Evolutionary conservation across 2,329 filamentous ascomycete genomes (phyloP).

Genomic region (Pseudocercospora crystallina): DNA sequence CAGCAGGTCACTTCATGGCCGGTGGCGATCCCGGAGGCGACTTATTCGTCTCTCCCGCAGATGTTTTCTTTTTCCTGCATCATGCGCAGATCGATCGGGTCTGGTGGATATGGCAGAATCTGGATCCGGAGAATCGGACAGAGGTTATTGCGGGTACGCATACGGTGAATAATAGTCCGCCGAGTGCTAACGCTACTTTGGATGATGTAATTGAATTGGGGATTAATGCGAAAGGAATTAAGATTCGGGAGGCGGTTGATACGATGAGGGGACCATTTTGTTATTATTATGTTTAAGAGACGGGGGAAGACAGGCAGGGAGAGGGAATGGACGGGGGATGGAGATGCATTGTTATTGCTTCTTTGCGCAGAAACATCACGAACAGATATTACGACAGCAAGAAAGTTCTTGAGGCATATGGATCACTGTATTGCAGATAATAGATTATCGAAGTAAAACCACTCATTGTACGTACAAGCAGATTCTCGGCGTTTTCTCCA

Average conservation of each 20-base stretch:
- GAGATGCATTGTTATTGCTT: too few species aligned
- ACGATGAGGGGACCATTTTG: constrained; percentile 21
- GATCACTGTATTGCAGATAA: too few species aligned
- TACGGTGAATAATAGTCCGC: not conserved
- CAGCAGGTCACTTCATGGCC: constrained; percentile 49
- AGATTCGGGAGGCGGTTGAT: constrained; percentile 19
- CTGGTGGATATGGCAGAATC: constrained; percentile 54
- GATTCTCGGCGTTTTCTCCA: too few species aligned
- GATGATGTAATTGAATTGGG: constrained; percentile 6
- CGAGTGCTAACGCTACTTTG: not conserved
- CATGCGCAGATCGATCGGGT: constrained; percentile 50
- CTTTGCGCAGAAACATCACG: too few species aligned
- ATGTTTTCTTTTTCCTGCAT: constrained; percentile 51
- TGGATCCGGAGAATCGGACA: constrained; percentile 30
- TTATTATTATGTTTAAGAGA: constrained; percentile 18
- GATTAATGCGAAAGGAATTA: constrained; percentile 10
- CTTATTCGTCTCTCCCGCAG: constrained; percentile 47
- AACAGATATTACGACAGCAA: too few species aligned
- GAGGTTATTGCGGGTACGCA: constrained; percentile 2
- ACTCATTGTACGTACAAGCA: too few species aligned
- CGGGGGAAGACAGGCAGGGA: too few species aligned
- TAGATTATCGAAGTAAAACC: too few species aligned
- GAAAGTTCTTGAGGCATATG: too few species aligned
- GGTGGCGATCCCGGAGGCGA: constrained; percentile 50
- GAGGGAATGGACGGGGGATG: too few species aligned